A percentile compares a stretch with the other conserved stretches of the same genome.
Conservation (phyloP, 1,284 basidiomycete species). For the Leccinum insolens region DNA sequence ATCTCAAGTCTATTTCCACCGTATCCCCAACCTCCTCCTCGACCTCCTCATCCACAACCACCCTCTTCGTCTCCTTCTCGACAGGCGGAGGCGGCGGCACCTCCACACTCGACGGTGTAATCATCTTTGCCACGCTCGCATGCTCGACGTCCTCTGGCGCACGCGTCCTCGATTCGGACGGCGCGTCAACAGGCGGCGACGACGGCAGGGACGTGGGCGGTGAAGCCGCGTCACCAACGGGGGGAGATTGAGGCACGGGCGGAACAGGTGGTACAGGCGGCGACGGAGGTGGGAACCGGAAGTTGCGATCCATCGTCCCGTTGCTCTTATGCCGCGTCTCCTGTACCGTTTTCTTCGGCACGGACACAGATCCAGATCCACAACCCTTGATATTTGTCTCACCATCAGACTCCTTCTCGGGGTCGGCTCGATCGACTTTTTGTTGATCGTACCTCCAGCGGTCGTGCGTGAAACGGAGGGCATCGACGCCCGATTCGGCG, state of each 20-base stretch:
- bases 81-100: too few species aligned
- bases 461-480: slow-evolving; percentile 22
- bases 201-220: slow-evolving; percentile 15
- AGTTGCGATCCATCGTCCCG: slow-evolving; percentile 78
- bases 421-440: slow-evolving; percentile 47
- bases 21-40: too few species aligned
- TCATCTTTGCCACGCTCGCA: too few species aligned
- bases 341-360: slow-evolving; percentile 15
- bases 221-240: neutral
- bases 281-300: slow-evolving; percentile 63
- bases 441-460: slow-evolving; percentile 7
- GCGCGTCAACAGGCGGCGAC: slow-evolving; percentile 19
- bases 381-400: slow-evolving; percentile 16
- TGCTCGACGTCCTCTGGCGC: neutral
- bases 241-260: neutral
- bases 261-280: slow-evolving; percentile 21
- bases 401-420: slow-evolving; percentile 48
- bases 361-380: neutral
- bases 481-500: slow-evolving; percentile 33
- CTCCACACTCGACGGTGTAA: too few species aligned
- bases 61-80: too few species aligned
- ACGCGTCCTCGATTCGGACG: neutral
- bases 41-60: too few species aligned
- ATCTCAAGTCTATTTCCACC: too few species aligned
- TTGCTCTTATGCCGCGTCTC: slow-evolving; percentile 46